Conservation (phyloP, 148 eudicot genomes). For the Limonium bicolor region DNA sequence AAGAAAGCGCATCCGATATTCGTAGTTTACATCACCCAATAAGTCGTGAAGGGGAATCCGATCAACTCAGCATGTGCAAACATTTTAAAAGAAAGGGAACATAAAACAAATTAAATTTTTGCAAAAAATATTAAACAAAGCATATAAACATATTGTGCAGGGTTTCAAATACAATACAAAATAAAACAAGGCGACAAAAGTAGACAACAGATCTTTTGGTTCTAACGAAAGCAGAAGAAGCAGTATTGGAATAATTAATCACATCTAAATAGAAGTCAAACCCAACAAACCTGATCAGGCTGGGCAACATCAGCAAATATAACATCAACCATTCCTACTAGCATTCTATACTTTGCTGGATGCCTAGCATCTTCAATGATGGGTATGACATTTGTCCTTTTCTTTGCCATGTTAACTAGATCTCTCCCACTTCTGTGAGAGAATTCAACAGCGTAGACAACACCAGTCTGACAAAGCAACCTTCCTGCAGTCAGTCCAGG, state of each 20-base stretch:
- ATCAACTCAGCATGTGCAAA: slow-evolving; percentile 60
- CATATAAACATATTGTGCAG: too few species aligned
- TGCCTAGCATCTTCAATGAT: slow-evolving; percentile 98
- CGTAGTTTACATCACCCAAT: slow-evolving; percentile 70
- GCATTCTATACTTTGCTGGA: slow-evolving; percentile 90
- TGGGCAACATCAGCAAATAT: slow-evolving; percentile 97
- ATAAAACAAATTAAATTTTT: too few species aligned
- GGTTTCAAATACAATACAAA: too few species aligned
- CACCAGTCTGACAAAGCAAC: slow-evolving; percentile 42
- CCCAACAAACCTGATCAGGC: slow-evolving; percentile 73
- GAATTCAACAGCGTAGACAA: slow-evolving; percentile 88
- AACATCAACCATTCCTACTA: slow-evolving; percentile 96
- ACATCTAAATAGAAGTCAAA: too few species aligned
- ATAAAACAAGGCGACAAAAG: too few species aligned
- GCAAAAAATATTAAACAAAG: too few species aligned
- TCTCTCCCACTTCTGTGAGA: slow-evolving; percentile 98
- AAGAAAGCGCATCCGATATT: slow-evolving; percentile 53
- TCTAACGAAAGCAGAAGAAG: too few species aligned
- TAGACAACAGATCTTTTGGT: too few species aligned
- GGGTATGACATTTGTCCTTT: slow-evolving; percentile 85
- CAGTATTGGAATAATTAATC: too few species aligned
- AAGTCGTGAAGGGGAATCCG: slow-evolving; percentile 99
- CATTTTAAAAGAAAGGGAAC: neutral
- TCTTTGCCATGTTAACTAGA: slow-evolving; percentile 94
- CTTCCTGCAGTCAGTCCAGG: too few species aligned